Conservation (phyloP, 2,329 filamentous ascomycete genomes). For the Paraphaeosphaeria sporulosa region DNA sequence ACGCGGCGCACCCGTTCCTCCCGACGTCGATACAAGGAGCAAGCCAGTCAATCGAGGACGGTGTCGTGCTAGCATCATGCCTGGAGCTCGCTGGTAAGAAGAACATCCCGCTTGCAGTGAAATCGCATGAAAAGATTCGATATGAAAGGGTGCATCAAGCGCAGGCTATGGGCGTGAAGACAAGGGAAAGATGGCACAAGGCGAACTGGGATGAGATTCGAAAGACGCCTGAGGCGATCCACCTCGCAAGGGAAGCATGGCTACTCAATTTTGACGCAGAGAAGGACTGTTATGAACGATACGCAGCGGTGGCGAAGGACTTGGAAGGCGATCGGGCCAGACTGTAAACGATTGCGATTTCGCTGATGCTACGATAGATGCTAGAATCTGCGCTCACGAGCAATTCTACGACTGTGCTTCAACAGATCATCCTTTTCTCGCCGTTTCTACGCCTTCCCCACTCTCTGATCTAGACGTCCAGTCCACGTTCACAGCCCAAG, state of each 20-base stretch:
- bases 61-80: slow-evolving; percentile 37
- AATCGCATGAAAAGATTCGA: slow-evolving; percentile 43
- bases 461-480: neutral
- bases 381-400: neutral
- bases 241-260: slow-evolving; percentile 40
- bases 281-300: slow-evolving; percentile 42
- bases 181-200: slow-evolving; percentile 41
- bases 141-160: slow-evolving; percentile 39
- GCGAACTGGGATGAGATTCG: slow-evolving; percentile 38
- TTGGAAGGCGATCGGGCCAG: slow-evolving; percentile 21
- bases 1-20: slow-evolving; percentile 63
- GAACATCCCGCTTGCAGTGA: slow-evolving; percentile 32
- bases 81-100: slow-evolving; percentile 36
- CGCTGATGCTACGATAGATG: neutral
- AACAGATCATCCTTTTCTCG: neutral
- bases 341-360: slow-evolving; percentile 17
- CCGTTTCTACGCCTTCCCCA: neutral
- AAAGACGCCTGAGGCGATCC: slow-evolving; percentile 37
- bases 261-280: slow-evolving; percentile 43
- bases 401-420: neutral
- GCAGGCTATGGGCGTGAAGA: slow-evolving; percentile 39
- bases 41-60: slow-evolving; percentile 63
- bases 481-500: slow-evolving; percentile 13
- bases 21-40: slow-evolving; percentile 63
- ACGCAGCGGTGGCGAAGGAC: slow-evolving; percentile 24